A percentile compares a stretch with the other conserved stretches of the same genome.
Evolutionary conservation across 192 early-diverging fungal species (phyloP).

Genomic region (Chytriomyces confervae): DNA sequence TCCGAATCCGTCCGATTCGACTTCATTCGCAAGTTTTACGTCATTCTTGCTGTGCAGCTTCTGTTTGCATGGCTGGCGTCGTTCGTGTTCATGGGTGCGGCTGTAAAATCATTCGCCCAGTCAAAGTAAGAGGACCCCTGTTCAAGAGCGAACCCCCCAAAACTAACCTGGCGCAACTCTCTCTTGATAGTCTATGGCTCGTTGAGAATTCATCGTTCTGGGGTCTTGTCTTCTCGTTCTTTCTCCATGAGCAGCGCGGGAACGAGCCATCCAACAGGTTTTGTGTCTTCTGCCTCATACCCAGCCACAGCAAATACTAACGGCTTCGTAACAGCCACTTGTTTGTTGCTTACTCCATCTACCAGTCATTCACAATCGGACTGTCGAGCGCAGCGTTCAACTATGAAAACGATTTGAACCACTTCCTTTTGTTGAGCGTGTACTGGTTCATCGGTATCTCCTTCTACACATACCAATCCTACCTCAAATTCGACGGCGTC

Average conservation of each 20-base stretch:
- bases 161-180: neutral
- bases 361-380: neutral
- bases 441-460: slow-evolving; percentile 29
- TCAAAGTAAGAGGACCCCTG: neutral
- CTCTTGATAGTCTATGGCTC: neutral
- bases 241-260: slow-evolving; percentile 4
- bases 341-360: slow-evolving; percentile 16
- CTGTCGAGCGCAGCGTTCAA: neutral
- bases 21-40: slow-evolving; percentile 5
- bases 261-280: neutral
- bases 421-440: neutral
- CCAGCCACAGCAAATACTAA: neutral
- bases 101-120: neutral
- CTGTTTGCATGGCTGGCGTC: slow-evolving; percentile 7
- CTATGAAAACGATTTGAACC: neutral
- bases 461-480: slow-evolving; percentile 25
- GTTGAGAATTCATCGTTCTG: neutral
- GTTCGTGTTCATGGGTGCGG: slow-evolving; percentile 1
- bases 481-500: slow-evolving; percentile 8
- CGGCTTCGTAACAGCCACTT: neutral
- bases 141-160: neutral
- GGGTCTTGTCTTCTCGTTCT: slow-evolving; percentile 18
- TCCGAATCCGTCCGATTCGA: neutral
- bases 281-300: neutral
- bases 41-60: slow-evolving; percentile 11